Evolutionary conservation across 129 eudicot species (phyloP).

Genomic region (Dittrichia graveolens): DNA sequence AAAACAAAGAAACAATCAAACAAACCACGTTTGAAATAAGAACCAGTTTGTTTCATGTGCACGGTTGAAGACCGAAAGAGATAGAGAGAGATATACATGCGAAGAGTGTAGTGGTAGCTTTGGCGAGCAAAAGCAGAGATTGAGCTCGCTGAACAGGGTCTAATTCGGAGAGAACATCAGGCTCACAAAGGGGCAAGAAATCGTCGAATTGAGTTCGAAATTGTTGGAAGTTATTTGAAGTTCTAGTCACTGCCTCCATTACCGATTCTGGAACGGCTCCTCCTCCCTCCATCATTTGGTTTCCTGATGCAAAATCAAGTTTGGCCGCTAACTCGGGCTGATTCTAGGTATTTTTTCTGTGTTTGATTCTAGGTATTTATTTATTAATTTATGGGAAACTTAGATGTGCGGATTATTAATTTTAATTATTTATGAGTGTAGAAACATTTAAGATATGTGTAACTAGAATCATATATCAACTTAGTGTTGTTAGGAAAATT

Average conservation of each 20-base stretch:
- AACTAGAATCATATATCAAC: too few relatives aligned
- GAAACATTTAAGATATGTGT: too few relatives aligned
- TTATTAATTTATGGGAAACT: too few relatives aligned
- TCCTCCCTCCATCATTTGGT: slow-evolving; percentile 18
- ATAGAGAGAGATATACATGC: slow-evolving; percentile 41
- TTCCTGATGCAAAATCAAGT: neutral
- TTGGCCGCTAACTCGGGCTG: slow-evolving; percentile 26
- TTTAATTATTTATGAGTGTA: too few relatives aligned
- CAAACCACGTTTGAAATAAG: neutral
- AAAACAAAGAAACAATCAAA: slow-evolving; percentile 21
- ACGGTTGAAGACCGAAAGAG: neutral
- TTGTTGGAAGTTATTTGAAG: slow-evolving; percentile 54
- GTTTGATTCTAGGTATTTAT: neutral
- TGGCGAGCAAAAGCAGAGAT: slow-evolving; percentile 66
- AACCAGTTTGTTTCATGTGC: neutral
- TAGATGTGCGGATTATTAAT: too few relatives aligned
- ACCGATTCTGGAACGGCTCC: slow-evolving; percentile 57
- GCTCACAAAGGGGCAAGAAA: slow-evolving; percentile 58
- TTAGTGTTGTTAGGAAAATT: too few relatives aligned
- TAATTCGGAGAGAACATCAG: slow-evolving; percentile 46
- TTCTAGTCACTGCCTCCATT: slow-evolving; percentile 61
- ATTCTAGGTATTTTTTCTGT: slow-evolving; percentile 12
- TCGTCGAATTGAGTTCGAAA: slow-evolving; percentile 51
- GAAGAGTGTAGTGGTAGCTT: slow-evolving; percentile 69
- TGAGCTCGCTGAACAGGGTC: slow-evolving; percentile 82